Base-by-base conservation (phyloP, 768 basidiomycete genomes). In the Boletus rex-veris region DNA sequence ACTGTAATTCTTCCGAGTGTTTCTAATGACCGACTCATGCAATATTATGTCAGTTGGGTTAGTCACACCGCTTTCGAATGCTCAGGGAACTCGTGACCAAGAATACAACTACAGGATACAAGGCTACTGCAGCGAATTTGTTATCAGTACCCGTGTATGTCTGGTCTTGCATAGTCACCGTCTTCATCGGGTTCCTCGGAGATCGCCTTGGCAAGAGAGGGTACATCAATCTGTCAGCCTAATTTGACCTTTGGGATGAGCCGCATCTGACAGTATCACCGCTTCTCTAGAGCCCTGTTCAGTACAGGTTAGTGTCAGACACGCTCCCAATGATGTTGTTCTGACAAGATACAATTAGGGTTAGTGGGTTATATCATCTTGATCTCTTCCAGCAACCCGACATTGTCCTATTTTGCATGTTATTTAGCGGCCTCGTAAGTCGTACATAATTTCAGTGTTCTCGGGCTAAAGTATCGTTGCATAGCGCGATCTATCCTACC, bases 131-230 rank as follows among this genome's bases (percentile, higher is more conserved):
- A 24, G 86, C 88, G 3, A 90, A 91, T 62, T 66, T 91, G 11
- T 74, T 92, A 15, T 86, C 86, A 0, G 87, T 90, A 4, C 88
- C 89, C 2, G 85, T 90, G 28, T 90, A 90, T 63, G 80, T 77
- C 6, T 88, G 85, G 80, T 82, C 84, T 18, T 86, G 86, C 59
- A 66, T 87, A 36, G 72, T 87, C 61, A 90, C 89, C 5, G 77
- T 80, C 55, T 53, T 73, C 31, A 71, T 88, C 43, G 88, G 88
- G 16, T 75, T 84, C 53, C 59, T 82, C 21, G 85, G 85, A 21
- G 88, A 89, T 62, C 76, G 79, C 7, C 68, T 78, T 24, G 80
- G 80, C n/a, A 74, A 72, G 41, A 75, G 85, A 19, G 81, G 74
- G 39, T 72, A 78, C 56, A 80, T 86, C 50, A 88, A 86, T 58